Base-by-base conservation (phyloP, 179 eudicot genomes). In the Vitellaria paradoxa region DNA sequence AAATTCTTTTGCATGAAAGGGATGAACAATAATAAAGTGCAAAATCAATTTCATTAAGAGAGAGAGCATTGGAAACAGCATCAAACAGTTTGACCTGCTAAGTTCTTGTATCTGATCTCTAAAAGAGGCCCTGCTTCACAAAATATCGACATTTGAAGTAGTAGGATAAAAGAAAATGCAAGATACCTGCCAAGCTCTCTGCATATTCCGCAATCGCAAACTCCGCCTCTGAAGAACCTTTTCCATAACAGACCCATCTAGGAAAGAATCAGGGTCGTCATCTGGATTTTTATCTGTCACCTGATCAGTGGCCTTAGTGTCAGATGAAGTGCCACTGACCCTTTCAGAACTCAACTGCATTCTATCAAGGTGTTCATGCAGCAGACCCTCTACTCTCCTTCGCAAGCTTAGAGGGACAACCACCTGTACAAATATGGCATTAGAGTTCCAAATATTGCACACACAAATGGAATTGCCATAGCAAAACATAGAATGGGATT, bases 331-430 rank as follows among this genome's bases (percentile, higher is more conserved):
- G 77, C 77, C 78, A 60, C 64, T 73, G 7, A 70, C 64, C 71
- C 79, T 83, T 75, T 83, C 87, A 74, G 91, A 82, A 52, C 59
- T 86, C 72, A 86, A 73, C 49, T 88, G 87, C 81, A 75, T 77
- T 83, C 93, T 82, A 79, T 96, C 99, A 77, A 96, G 92, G 83
- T 96, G 92, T 84, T 96, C 99, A 84, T 96, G 98, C 76, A 96
- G 98, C 72, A 96, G 83, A 83, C 98, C 91, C 77, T 96, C 99
- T 77, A 96, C 98, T 87, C 98, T 94, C 89, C 99, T 92, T 81
- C 92, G 99, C 88, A 96, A 85, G 86, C 98, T 91, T 83, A 96
- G 84, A 24, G 99, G 91, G 76, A 96, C 80, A 52, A 90, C 93
- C 79, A 96, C 99, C 99, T 96, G 84, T 82, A 85, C 68, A 68